A percentile compares a stretch with the other conserved stretches of the same genome.
Conservation (phyloP, 2,329 filamentous ascomycete genomes). For the Teratosphaeria gauchensis region DNA sequence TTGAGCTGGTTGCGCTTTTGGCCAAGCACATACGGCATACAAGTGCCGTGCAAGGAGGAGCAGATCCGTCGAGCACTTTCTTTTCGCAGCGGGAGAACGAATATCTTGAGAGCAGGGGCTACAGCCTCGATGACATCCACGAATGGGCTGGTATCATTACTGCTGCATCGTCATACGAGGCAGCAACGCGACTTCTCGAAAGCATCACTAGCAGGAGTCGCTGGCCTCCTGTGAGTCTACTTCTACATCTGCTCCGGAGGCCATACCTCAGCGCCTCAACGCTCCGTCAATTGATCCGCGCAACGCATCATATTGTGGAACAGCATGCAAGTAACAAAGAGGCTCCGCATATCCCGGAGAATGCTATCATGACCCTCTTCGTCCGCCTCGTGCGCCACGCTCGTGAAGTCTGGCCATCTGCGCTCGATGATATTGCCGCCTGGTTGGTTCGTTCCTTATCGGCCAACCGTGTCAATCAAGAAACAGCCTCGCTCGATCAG, state of each 20-base stretch:
- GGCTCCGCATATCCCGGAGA: slow-evolving; percentile 5
- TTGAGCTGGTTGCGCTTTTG: not conserved
- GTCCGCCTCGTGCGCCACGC: slow-evolving; percentile 43
- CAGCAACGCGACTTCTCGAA: slow-evolving; percentile 10
- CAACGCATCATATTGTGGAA: slow-evolving; percentile 26
- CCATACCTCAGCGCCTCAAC: slow-evolving; percentile 22
- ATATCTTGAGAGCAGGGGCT: slow-evolving; percentile 10
- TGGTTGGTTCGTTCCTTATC: slow-evolving; percentile 10
- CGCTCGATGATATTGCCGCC: slow-evolving; percentile 22
- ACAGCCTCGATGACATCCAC: slow-evolving; percentile 13
- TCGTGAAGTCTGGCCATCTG: slow-evolving; percentile 39
- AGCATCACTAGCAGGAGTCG: not conserved
- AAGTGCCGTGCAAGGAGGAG: not conserved
- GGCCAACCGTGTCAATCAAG: not conserved
- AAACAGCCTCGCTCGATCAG: not conserved
- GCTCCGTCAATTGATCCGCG: slow-evolving; percentile 15
- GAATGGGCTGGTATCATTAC: slow-evolving; percentile 17
- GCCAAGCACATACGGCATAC: slow-evolving; percentile 8
- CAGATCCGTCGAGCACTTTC: not conserved
- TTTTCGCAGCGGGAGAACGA: slow-evolving; percentile 4
- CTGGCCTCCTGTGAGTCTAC: slow-evolving; percentile 37
- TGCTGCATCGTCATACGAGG: slow-evolving; percentile 10
- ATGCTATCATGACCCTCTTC: slow-evolving; percentile 31
- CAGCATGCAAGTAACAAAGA: not conserved
- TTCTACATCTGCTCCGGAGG: slow-evolving; percentile 39